Evolutionary conservation across 2,329 filamentous ascomycete species (phyloP), one percentile per base, ranked within the genome.

Genomic region (Penicillium brasilianum): DNA sequence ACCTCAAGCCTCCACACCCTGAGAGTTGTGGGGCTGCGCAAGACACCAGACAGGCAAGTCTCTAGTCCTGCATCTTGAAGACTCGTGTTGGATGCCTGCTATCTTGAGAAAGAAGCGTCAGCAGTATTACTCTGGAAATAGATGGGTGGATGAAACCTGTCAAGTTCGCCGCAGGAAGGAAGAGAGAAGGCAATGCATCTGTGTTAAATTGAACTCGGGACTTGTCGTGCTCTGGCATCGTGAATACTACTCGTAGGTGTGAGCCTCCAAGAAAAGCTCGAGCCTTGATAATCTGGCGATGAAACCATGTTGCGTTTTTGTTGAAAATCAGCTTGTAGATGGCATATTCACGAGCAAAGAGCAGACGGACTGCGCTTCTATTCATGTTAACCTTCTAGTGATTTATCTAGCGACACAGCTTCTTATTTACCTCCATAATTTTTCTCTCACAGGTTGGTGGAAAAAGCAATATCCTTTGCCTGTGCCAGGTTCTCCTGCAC

Each of bases 401-500:
- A 46, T 44, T 10, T 11, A 28, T 2, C 16, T 14, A 46, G 48
- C 9, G n/a, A 34, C 4, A 3, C 7, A 20, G 9, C 18, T 2
- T 36, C 25, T 28, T 28, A 28, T 28, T 3, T 37, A 18, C 49
- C 14, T 25, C 34, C 14, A 37, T 22, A 28, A 34, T 9, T 41
- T n/a, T 41, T 22, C 22, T 39, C n/a, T 62, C 37, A 61, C 32
- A 62, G 54, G 48, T 53, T 58, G 32, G 62, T 62, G 10, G 58
- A 65, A 14, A 59, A 43, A 2, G 66, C 62, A 48, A 67, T 66
- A 22, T 64, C 65, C 51, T 65, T 59, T 48, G 51, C 60, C 25
- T 64, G 57, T 36, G 44, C 25, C 56, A 69, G 56, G 28, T 69
- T 66, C 7, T 59, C 48, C 49, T 63, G 59, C 49, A 69, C 37